phyloP scores from a whole-genome alignment of 2,329 filamentous ascomycete genomes.

The Colletotrichum liriopes region DNA sequence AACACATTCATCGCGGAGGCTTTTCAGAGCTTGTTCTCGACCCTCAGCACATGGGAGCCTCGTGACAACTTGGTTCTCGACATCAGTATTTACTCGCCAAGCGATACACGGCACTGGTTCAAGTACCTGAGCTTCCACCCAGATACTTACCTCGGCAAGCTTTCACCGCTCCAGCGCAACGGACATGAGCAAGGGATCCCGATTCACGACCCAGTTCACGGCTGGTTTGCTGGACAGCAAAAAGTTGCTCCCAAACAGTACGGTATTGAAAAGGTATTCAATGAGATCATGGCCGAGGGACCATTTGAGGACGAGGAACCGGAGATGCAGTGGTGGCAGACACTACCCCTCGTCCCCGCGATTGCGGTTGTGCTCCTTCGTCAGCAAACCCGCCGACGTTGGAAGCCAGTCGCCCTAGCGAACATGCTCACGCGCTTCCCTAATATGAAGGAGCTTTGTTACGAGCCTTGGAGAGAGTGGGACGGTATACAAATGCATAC shows the following conservation, averaged over 20 bases:
- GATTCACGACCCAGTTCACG: constrained; percentile 47
- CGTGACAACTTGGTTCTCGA: constrained; percentile 53
- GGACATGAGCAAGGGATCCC: not conserved
- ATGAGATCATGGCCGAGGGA: constrained; percentile 50
- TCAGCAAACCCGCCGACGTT: constrained; percentile 56
- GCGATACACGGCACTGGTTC: constrained; percentile 55
- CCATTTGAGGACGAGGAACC: constrained; percentile 48
- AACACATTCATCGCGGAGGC: not conserved
- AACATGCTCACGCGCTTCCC: constrained; percentile 55
- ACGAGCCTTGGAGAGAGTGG: constrained; percentile 58
- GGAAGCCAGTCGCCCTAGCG: constrained; percentile 50
- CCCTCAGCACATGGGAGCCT: constrained; percentile 53
- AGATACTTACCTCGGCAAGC: constrained; percentile 42
- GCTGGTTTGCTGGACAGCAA: constrained; percentile 49
- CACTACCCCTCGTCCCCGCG: constrained; percentile 52
- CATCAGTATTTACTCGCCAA: constrained; percentile 56
- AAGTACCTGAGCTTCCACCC: constrained; percentile 50
- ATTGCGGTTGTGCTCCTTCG: constrained; percentile 54
- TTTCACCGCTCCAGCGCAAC: not conserved
- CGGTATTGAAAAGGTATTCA: constrained; percentile 46
- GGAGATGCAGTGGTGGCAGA: constrained; percentile 53
- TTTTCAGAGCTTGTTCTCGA: constrained; percentile 47
- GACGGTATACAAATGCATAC: constrained; percentile 42
- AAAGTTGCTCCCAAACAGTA: constrained; percentile 36
- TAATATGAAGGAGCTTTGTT: constrained; percentile 55